Conservation (phyloP, 2,329 filamentous ascomycete genomes). For the Pyrenochaeta sp. region DNA sequence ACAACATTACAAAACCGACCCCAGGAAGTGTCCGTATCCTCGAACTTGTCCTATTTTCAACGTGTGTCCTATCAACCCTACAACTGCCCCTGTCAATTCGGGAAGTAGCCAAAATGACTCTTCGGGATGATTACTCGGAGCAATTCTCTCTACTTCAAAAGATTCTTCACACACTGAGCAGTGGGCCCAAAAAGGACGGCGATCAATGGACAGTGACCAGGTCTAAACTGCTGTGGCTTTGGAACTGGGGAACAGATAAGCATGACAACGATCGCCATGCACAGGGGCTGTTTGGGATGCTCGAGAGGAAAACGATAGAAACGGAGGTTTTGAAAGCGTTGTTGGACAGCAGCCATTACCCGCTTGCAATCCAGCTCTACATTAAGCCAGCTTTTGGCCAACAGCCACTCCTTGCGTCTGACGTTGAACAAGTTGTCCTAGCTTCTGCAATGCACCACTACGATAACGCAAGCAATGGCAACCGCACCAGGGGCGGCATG, state of each 20-base stretch:
- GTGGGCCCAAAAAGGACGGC: slow-evolving; percentile 67
- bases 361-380: slow-evolving; percentile 64
- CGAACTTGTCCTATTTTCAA: slow-evolving; percentile 66
- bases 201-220: slow-evolving; percentile 60
- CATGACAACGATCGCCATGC: slow-evolving; percentile 49
- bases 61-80: slow-evolving; percentile 54
- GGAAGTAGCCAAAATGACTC: slow-evolving; percentile 65
- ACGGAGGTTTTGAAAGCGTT: slow-evolving; percentile 75
- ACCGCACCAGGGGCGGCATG: slow-evolving; percentile 76
- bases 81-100: slow-evolving; percentile 53
- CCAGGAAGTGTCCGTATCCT: slow-evolving; percentile 66
- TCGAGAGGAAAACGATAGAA: slow-evolving; percentile 71
- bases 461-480: slow-evolving; percentile 84
- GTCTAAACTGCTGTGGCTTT: slow-evolving; percentile 75
- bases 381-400: slow-evolving; percentile 66
- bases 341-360: slow-evolving; percentile 69
- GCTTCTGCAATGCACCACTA: slow-evolving; percentile 74
- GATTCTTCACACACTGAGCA: slow-evolving; percentile 64
- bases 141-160: slow-evolving; percentile 68
- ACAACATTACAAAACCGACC: slow-evolving; percentile 71
- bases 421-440: slow-evolving; percentile 69
- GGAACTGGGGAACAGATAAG: slow-evolving; percentile 70
- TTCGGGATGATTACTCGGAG: slow-evolving; percentile 70
- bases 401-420: slow-evolving; percentile 58
- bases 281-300: slow-evolving; percentile 64